A percentile compares a stretch with the other conserved stretches of the same genome.
Conservation (phyloP, 495 filamentous ascomycete genomes). For the Saxophila tyrrhenica region DNA sequence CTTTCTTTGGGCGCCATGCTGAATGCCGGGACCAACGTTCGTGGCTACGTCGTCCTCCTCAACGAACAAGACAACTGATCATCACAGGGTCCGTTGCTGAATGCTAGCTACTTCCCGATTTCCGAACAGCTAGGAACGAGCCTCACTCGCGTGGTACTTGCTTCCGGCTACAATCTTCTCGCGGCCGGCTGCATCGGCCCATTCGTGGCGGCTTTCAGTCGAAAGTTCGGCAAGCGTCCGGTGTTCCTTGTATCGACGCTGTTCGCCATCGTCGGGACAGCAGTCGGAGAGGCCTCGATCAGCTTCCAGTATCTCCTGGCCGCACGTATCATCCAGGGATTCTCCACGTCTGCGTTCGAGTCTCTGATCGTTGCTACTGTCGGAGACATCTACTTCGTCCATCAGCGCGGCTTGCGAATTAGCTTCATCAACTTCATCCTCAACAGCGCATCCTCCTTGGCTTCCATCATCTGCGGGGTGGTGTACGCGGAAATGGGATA, state of each 20-base stretch:
- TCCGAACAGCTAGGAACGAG: neutral
- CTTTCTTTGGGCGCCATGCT: conserved; percentile 13
- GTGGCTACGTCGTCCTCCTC: neutral
- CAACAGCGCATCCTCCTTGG: conserved; percentile 3
- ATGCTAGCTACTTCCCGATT: conserved; percentile 11
- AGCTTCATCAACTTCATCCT: conserved; percentile 15
- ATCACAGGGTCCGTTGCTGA: conserved; percentile 12
- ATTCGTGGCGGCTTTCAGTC: conserved; percentile 13
- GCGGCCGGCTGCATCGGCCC: conserved; percentile 9
- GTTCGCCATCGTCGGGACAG: conserved; percentile 13
- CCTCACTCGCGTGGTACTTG: conserved; percentile 6
- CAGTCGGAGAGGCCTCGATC: conserved; percentile 6
- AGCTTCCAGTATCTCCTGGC: conserved; percentile 15
- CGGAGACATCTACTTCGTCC: conserved; percentile 18
- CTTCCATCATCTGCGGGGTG: conserved; percentile 16
- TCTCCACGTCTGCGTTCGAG: conserved; percentile 15
- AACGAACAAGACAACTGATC: neutral
- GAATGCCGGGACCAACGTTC: conserved; percentile 10
- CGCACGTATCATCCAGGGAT: conserved; percentile 13
- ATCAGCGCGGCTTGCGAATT: conserved; percentile 11
- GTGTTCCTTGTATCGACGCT: conserved; percentile 15
- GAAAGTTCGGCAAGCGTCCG: conserved; percentile 16
- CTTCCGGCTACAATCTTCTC: conserved; percentile 16
- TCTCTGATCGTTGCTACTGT: conserved; percentile 11
- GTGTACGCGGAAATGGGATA: conserved; percentile 10